These are phyloP conservation scores for Suzukiozyma palmioleophila DNA, from an alignment of 1,139 yeast genomes.

Conservation along the genomic window DNA sequence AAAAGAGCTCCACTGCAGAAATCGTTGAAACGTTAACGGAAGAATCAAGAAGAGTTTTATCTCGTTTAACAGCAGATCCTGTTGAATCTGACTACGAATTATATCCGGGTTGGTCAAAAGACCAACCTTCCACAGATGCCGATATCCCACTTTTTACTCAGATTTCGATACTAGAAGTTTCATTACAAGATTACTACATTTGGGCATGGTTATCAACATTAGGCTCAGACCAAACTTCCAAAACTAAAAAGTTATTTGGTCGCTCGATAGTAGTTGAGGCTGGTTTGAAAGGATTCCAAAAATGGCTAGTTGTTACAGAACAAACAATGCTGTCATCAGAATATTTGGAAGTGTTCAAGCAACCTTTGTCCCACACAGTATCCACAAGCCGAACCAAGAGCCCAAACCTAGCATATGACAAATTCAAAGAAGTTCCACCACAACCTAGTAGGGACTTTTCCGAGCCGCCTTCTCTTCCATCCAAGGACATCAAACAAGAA, in stretches of 20 bases:
- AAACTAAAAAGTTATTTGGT: conserved; percentile 69
- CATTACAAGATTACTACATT: conserved; percentile 80
- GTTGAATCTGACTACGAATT: conserved; percentile 34
- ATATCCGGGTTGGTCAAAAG: conserved; percentile 44
- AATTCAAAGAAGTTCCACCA: conserved; percentile 24
- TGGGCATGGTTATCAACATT: conserved; percentile 88
- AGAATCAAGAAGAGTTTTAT: conserved; percentile 68
- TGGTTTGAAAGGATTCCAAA: conserved; percentile 68
- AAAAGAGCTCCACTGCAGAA: conserved; percentile 51
- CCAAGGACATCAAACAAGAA: conserved; percentile 14
- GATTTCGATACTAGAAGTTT: conserved; percentile 57
- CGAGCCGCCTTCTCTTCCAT: conserved; percentile 19
- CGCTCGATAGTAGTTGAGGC: conserved; percentile 74
- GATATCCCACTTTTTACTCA: conserved; percentile 41
- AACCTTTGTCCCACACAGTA: neutral
- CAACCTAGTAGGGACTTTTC: conserved; percentile 17
- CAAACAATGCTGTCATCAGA: conserved; percentile 47
- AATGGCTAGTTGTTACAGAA: conserved; percentile 82
- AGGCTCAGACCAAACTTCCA: conserved; percentile 68
- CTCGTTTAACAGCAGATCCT: conserved; percentile 48
- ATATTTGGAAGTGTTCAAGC: conserved; percentile 25
- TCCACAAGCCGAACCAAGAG: conserved; percentile 12
- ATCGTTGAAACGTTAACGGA: conserved; percentile 64
- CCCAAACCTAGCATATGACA: conserved; percentile 13
- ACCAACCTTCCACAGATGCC: conserved; percentile 15